Evolutionary conservation across 345 rosid species (phyloP), one percentile per base, ranked within the genome.

Genomic region (Rubroshorea leprosula): DNA sequence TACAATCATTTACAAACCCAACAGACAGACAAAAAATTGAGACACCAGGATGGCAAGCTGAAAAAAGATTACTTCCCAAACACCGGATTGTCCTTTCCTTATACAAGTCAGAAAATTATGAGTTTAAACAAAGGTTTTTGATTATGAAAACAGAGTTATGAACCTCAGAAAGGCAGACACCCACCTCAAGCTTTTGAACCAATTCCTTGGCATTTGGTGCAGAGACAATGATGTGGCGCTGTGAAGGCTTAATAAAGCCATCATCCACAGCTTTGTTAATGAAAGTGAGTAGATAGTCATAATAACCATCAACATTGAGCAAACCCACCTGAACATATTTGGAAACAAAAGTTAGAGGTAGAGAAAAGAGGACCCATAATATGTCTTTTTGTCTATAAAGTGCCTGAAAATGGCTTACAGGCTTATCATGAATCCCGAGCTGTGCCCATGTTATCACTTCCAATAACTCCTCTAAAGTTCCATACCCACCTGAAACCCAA

Each of bases 221-320:
- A n/a, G 92, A 81, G 79, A 92, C 89, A 78, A 92, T 65, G 71
- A 92, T 89, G 74, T 78, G 74, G 26, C 98, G 83, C 63, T 89
- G 93, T 43, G 85, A 86, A 18, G 98, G 95, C 39, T 76, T 73
- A 49, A 92, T 89, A 72, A 92, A 92, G 70, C 98, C 98, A 72
- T 92, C 96, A 64, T 86, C 96, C 62, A 91, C 96, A 68, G 96
- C 98, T 81, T 91, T 89, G 77, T 91, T 96, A 35, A 91, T 82
- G 83, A 84, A 79, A 23, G 84, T 81, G 54, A 92, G 85, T 19
- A 92, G 83, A 62, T 65, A 74, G 79, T 89, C 76, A 69, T 92
- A 92, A 69, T 89, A 92, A 6, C 98, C 98, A 77, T 88, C 98
- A 54, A 92, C 96, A 50, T 92, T 89, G 17, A 92, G 82, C 75